Conservation (phyloP, 2,329 filamentous ascomycete genomes). For the Aspergillus pseudoviridinutans region DNA sequence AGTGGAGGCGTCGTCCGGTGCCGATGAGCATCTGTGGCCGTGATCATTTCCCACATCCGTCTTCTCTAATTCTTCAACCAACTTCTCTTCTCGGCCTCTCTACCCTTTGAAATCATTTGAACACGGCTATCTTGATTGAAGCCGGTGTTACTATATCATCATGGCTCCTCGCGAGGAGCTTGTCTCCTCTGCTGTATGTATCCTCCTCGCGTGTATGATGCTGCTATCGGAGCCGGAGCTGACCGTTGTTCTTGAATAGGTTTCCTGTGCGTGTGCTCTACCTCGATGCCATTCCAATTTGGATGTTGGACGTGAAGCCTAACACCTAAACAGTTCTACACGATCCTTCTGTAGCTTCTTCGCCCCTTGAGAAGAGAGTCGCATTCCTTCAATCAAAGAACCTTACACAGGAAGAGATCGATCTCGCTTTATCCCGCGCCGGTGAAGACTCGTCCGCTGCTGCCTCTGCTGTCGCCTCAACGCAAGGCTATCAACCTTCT, state of each 20-base stretch:
- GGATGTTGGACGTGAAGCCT: constrained; percentile 10
- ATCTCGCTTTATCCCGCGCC: constrained; percentile 72
- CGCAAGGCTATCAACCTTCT: constrained; percentile 45
- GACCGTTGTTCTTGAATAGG: constrained; percentile 30
- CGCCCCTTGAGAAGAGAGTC: constrained; percentile 87
- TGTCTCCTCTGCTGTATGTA: constrained; percentile 71
- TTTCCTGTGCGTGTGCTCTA: constrained; percentile 46
- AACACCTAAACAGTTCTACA: constrained; percentile 65
- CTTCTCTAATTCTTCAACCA: constrained; percentile 6
- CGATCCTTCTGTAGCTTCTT: constrained; percentile 84
- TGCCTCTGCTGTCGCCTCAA: constrained; percentile 42
- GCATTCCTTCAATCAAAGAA: constrained; percentile 96
- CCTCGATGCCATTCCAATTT: neutral
- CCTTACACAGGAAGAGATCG: constrained; percentile 91
- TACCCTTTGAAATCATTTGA: constrained; percentile 3
- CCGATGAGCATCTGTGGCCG: constrained; percentile 18
- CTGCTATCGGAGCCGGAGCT: constrained; percentile 27
- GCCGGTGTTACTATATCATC: constrained; percentile 43
- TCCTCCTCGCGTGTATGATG: constrained; percentile 15
- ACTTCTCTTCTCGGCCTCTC: constrained; percentile 11
- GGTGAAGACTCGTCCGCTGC: constrained; percentile 55
- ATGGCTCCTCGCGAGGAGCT: constrained; percentile 87
- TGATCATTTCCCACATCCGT: constrained; percentile 6
- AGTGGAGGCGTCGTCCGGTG: constrained; percentile 13
- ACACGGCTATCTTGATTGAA: constrained; percentile 3